Evolutionary conservation across 1,284 basidiomycete genomes (phyloP).

Genomic region (Cronartium quercuum): DNA sequence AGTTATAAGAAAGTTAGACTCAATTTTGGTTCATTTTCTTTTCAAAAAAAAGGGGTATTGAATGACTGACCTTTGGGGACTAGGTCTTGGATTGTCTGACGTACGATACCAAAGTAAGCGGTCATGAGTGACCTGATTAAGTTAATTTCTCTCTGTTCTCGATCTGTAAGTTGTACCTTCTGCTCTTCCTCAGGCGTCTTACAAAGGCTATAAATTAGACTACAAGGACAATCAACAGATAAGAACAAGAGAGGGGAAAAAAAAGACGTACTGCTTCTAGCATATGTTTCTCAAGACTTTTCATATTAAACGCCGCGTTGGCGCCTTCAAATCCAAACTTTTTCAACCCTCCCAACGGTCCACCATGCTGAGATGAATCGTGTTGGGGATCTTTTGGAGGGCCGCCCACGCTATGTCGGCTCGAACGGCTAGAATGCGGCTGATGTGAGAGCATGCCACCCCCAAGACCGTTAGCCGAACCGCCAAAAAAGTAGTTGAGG

Average conservation of each 20-base stretch:
- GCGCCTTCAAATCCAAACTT: slow-evolving; percentile 63
- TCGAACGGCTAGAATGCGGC: slow-evolving; percentile 8
- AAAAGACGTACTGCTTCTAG: slow-evolving; percentile 47
- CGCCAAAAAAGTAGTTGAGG: slow-evolving; percentile 87
- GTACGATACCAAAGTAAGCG: slow-evolving; percentile 92
- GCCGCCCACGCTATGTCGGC: background rate
- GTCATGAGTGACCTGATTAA: slow-evolving; percentile 90
- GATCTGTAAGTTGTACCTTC: slow-evolving; percentile 58
- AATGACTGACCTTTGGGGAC: slow-evolving; percentile 73
- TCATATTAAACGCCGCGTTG: slow-evolving; percentile 94
- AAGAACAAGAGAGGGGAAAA: background rate
- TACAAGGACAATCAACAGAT: background rate
- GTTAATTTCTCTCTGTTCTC: slow-evolving; percentile 93
- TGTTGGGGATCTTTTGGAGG: background rate
- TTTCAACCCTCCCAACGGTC: slow-evolving; percentile 43
- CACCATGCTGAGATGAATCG: slow-evolving; percentile 11
- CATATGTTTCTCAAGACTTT: slow-evolving; percentile 82
- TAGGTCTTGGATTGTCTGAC: slow-evolving; percentile 93
- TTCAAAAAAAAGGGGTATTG: slow-evolving; percentile 14
- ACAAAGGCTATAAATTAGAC: background rate
- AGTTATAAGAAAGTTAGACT: slow-evolving; percentile 47
- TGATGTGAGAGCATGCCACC: slow-evolving; percentile 17
- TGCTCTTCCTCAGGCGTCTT: slow-evolving; percentile 60
- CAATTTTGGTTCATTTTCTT: background rate
- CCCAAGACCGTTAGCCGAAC: slow-evolving; percentile 46